These are phyloP conservation scores for Chlorella ohadii DNA, from an alignment of 139 green algal species.

Conservation along the genomic window DNA sequence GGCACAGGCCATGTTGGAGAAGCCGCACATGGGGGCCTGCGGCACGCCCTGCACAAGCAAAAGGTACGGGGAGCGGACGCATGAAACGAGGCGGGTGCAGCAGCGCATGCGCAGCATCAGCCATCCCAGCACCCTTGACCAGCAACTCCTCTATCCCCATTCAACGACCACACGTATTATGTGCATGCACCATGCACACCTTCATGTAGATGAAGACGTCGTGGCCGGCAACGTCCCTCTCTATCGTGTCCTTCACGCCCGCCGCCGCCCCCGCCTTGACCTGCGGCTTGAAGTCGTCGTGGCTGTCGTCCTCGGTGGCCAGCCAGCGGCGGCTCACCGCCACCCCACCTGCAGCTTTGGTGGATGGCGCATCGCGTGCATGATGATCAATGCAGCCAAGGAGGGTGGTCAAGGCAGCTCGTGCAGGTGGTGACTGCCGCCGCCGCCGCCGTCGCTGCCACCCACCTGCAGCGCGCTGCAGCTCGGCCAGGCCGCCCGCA, in stretches of 20 bases:
- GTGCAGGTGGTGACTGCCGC: too few species aligned
- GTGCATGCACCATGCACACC: slow-evolving; percentile 34
- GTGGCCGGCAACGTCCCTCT: slow-evolving; percentile 77
- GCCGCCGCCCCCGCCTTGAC: slow-evolving; percentile 53
- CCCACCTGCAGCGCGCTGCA: slow-evolving; percentile 24
- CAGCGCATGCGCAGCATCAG: too few species aligned
- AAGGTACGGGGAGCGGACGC: background rate
- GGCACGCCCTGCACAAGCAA: slow-evolving; percentile 63
- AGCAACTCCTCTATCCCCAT: too few species aligned
- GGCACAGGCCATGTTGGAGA: slow-evolving; percentile 89
- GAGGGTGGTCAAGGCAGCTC: too few species aligned
- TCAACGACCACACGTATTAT: too few species aligned
- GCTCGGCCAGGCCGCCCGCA: background rate
- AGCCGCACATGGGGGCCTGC: slow-evolving; percentile 88
- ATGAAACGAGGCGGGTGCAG: too few species aligned
- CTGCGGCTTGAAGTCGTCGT: slow-evolving; percentile 94
- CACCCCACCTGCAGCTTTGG: background rate
- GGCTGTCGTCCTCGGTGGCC: slow-evolving; percentile 62
- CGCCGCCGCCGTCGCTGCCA: background rate
- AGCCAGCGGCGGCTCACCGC: background rate
- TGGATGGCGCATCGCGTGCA: too few species aligned
- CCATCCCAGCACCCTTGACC: too few species aligned
- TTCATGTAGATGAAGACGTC: slow-evolving; percentile 98
- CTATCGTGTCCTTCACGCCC: slow-evolving; percentile 61
- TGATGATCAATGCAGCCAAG: background rate